These are phyloP conservation scores for Dichotomopilus funicola DNA, from an alignment of 2,329 filamentous ascomycete species.

Conservation along the genomic window DNA sequence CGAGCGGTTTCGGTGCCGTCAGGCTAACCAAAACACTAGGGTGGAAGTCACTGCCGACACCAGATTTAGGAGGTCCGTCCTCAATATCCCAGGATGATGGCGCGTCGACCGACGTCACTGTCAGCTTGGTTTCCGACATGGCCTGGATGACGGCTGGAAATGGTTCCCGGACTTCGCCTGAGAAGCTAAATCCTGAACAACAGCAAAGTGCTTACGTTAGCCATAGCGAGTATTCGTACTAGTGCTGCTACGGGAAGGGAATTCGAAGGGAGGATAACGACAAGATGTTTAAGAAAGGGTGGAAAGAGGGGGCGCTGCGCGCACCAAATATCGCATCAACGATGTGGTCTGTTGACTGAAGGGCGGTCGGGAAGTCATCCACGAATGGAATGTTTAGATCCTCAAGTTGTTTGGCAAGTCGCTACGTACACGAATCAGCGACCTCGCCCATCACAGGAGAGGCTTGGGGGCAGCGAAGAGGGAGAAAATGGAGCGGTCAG, in stretches of 20 bases:
- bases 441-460: neutral
- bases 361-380: constrained; percentile 64
- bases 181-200: constrained; percentile 74
- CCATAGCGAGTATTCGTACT: constrained; percentile 31
- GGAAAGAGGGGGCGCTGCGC: constrained; percentile 21
- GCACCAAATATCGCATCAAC: constrained; percentile 89
- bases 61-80: constrained; percentile 68
- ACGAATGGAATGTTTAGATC: constrained; percentile 79
- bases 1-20: constrained; percentile 87
- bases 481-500: neutral
- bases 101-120: constrained; percentile 84
- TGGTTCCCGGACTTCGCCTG: constrained; percentile 84
- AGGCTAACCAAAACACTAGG: constrained; percentile 77
- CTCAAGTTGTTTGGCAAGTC: constrained; percentile 76
- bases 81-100: constrained; percentile 95
- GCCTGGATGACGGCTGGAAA: constrained; percentile 76
- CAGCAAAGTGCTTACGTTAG: neutral
- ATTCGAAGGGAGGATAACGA: constrained; percentile 4
- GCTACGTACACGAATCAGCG: constrained; percentile 44
- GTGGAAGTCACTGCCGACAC: constrained; percentile 72
- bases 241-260: neutral
- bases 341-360: constrained; percentile 68
- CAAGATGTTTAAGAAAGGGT: neutral
- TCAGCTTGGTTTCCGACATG: constrained; percentile 64
- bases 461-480: neutral